Base-by-base conservation (phyloP, 169 alveolate species). In the Eimeria maxima region DNA sequence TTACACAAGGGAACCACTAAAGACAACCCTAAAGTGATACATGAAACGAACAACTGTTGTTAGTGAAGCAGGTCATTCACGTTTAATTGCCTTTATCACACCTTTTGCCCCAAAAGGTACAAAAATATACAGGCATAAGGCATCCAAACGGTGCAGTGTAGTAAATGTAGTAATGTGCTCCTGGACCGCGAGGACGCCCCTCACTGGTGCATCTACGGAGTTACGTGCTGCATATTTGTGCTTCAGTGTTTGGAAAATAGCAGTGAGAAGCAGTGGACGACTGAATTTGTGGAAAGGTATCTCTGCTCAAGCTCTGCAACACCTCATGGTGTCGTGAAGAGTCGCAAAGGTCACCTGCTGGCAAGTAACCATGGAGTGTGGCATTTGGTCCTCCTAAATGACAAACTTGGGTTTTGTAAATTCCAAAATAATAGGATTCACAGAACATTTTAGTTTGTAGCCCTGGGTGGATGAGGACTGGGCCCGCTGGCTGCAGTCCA, bases 401-500 rank as follows among this genome's bases (percentile, higher is more conserved):
- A 33, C 24, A 16, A 4, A 14, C 5, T 16, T 73, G n/a, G 2
- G 10, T 14, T 53, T 73, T 6, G 18, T 73, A 33, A 38, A 38
- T 73, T 18, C 14, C 3, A 38, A 73, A 18, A 4, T 16, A 38
- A 16, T 38, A 38, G 0, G 29, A 33, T n/a, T 29, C 18, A 16
- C 20, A 16, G 27, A 4, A 16, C 81, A 71, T 73, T 73, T 73
- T 53, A 73, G 4, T 38, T 1, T n/a, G 50, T 38, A 33, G 55
- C 0, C 47, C n/a, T n/a, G 69, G 4, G 60, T 78, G 65, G 45
- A 20, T 78, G 45, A 67, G 65, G 88, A 45, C 44, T 78, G 88
- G 88, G 67, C 88, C 47, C 2, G 76, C 76, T 55, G 67, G 90
- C 73, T 83, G 91, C 74, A 24, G 91, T 83, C 91, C 91, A 83